Evolutionary conservation across 306 rosid species (phyloP).

Genomic region (Betula pendula): DNA sequence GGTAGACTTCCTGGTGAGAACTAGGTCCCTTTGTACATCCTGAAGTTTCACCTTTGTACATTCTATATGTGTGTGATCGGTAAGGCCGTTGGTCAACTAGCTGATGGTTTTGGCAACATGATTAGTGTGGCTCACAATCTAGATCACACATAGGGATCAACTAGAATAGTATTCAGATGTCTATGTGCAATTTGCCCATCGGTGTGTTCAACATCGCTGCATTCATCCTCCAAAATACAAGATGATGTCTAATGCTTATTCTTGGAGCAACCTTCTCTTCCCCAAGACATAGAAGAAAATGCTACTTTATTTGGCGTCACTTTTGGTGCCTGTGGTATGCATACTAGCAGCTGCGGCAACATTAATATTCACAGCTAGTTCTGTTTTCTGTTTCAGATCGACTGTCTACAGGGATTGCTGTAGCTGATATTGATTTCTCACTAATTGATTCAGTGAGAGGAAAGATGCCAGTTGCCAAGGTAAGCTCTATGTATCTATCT

Average conservation of each 20-base stretch:
- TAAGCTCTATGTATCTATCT: conserved; percentile 25
- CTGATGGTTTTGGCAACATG: neutral
- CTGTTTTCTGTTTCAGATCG: conserved; percentile 59
- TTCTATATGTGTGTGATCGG: neutral
- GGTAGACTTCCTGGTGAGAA: conserved; percentile 76
- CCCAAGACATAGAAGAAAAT: neutral
- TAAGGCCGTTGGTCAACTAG: conserved; percentile 4
- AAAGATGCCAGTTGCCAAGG: conserved; percentile 88
- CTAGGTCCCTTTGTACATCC: neutral
- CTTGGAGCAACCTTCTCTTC: neutral
- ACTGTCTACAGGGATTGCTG: conserved; percentile 69
- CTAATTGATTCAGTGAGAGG: conserved; percentile 69
- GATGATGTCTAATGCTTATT: neutral
- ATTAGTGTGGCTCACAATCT: neutral
- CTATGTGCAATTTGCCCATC: neutral
- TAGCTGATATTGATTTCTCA: conserved; percentile 84
- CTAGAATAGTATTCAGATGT: too few relatives aligned
- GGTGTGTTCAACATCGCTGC: neutral
- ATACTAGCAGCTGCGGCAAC: neutral
- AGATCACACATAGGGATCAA: too few relatives aligned
- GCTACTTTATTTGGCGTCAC: conserved; percentile 1
- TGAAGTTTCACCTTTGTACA: neutral
- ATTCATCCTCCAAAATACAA: neutral
- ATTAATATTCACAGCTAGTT: conserved; percentile 15
- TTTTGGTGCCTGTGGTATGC: neutral